Percentiles rank a stretch among this genome's conserved stretches.
These are phyloP conservation scores for Russula foetens DNA, from an alignment of 768 basidiomycete species.

Conservation along the genomic window DNA sequence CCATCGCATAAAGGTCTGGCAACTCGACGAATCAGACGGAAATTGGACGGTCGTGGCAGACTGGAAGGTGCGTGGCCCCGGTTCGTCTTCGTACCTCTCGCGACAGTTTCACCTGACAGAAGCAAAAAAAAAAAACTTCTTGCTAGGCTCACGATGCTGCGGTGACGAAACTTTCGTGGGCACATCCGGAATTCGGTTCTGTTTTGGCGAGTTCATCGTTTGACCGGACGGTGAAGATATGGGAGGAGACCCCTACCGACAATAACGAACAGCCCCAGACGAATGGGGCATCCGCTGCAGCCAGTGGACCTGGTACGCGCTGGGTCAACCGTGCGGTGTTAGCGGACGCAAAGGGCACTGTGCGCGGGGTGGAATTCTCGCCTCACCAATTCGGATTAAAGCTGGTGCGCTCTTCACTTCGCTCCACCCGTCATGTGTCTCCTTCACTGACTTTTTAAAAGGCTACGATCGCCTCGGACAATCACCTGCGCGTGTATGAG, in stretches of 20 bases:
- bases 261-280: conserved; percentile 24
- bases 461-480: conserved; percentile 89
- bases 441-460: conserved; percentile 25
- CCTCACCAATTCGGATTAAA: conserved; percentile 85
- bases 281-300: conserved; percentile 21
- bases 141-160: conserved; percentile 90
- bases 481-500: conserved; percentile 82
- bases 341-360: conserved; percentile 78
- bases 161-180: conserved; percentile 78
- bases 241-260: conserved; percentile 55
- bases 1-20: conserved; percentile 86
- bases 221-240: conserved; percentile 88
- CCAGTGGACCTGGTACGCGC: conserved; percentile 27
- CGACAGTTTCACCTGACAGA: background rate
- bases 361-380: conserved; percentile 80
- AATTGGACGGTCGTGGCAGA: conserved; percentile 77
- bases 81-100: background rate
- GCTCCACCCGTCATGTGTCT: background rate
- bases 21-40: conserved; percentile 60
- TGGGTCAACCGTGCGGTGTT: conserved; percentile 74
- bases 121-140: too few relatives aligned
- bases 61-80: conserved; percentile 63
- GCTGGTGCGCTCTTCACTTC: conserved; percentile 43
- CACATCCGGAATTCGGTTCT: conserved; percentile 86
- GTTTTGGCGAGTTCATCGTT: conserved; percentile 84